These are phyloP conservation scores for Aspergillus conjunctus DNA, from an alignment of 495 filamentous ascomycete species.

Conservation along the genomic window DNA sequence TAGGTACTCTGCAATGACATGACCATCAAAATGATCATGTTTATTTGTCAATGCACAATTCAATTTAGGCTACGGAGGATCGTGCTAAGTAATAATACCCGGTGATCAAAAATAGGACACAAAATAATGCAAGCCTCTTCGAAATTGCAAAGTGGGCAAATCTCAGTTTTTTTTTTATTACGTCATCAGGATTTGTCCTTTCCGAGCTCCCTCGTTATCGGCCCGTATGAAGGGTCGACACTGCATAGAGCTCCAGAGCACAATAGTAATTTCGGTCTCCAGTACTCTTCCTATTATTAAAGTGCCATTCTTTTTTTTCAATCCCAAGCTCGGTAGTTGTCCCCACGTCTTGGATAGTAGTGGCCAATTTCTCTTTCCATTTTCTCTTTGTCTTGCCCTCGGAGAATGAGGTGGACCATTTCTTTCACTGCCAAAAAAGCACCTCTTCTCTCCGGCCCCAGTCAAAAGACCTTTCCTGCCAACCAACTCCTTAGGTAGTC, in stretches of 20 bases:
- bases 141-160: background rate
- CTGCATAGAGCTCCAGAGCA: background rate
- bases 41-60: background rate
- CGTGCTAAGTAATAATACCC: too few relatives aligned
- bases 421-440: too few relatives aligned
- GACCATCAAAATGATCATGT: background rate
- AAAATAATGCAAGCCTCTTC: background rate
- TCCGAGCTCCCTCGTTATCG: background rate
- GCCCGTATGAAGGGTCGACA: background rate
- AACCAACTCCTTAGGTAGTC: too few relatives aligned
- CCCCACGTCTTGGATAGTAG: background rate
- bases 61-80: too few relatives aligned
- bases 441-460: background rate
- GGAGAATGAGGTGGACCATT: too few relatives aligned
- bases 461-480: constrained; percentile 7
- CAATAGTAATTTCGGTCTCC: background rate
- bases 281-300: background rate
- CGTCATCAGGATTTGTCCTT: constrained; percentile 1
- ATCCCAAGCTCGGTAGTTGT: background rate
- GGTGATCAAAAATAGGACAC: too few relatives aligned
- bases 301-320: background rate
- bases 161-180: background rate
- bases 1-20: constrained; percentile 1
- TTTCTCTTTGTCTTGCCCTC: too few relatives aligned
- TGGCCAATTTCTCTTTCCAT: too few relatives aligned